Conservation (phyloP, 228 moss, liverwort and hornwort species). For the Sphagnum fallax region DNA sequence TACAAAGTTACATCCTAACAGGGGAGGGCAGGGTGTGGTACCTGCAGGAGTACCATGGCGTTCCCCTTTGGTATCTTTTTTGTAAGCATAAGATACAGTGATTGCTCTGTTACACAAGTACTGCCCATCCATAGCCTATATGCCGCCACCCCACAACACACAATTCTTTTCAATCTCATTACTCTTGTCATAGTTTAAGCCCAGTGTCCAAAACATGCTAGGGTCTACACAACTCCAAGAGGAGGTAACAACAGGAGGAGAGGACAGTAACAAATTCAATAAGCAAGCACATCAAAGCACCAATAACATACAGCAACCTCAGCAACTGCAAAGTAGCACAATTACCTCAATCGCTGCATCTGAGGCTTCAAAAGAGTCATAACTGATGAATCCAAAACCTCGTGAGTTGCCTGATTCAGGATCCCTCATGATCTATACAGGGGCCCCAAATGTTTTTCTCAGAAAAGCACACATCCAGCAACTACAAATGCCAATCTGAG, state of each 20-base stretch:
- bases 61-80: slow-evolving; percentile 99
- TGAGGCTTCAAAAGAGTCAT: slow-evolving; percentile 97
- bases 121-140: slow-evolving; percentile 97
- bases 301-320: background rate
- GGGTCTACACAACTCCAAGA: background rate
- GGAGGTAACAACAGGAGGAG: too few relatives aligned
- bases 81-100: slow-evolving; percentile 96
- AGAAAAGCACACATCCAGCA: background rate
- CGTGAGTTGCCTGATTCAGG: slow-evolving; percentile 97
- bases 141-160: background rate
- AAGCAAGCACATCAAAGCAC: too few relatives aligned
- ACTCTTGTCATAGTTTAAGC: too few relatives aligned
- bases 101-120: slow-evolving; percentile 97
- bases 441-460: background rate
- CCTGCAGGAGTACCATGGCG: slow-evolving; percentile 94
- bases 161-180: background rate
- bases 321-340: background rate
- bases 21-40: slow-evolving; percentile 8
- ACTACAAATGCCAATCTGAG: background rate
- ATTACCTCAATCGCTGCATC: slow-evolving; percentile 93
- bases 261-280: too few relatives aligned
- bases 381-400: slow-evolving; percentile 98
- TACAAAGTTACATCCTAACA: background rate
- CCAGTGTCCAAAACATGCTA: background rate
- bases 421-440: slow-evolving; percentile 86